Evolutionary conservation across 441 rosid genomes (phyloP), one percentile per base, ranked within the genome.

Genomic region (Croton laevigatus): DNA sequence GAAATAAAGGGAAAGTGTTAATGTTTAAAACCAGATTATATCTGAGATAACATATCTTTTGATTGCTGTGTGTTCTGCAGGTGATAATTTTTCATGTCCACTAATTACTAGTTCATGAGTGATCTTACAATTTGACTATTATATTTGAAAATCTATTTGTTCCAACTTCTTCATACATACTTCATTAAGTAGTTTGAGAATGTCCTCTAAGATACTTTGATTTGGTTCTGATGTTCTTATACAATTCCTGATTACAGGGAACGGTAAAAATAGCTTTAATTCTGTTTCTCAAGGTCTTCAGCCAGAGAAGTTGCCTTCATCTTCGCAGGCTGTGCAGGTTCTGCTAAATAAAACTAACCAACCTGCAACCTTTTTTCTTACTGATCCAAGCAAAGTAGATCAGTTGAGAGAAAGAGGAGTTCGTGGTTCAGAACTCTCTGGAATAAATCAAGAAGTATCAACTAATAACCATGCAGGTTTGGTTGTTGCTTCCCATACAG

Each of bases 321-420:
- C 91, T 73, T 81, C 86, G 16, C 90, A 79, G 74, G 71, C 87
- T 64, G 74, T 52, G 38, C 86, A 85, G 65, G 77, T 55, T 73
- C 78, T 70, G 53, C 74, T 77, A 60, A 80, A 78, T 65, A 86
- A 73, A 83, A 68, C 75, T 73, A 78, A 66, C 66, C 85, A 87
- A 72, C 72, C 75, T 61, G 78, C 85, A 49, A 37, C 70, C 8
- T 73, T 75, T 69, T 80, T 83, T 71, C 74, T 64, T 70, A 70
- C 86, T 71, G 83, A 81, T 75, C 85, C 86, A 74, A 80, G 80
- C 73, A 81, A 75, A 85, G 75, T 38, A 65, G 81, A 71, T 66
- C 73, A 62, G 44, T 81, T 85, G 81, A 85, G 86, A 83, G 87
- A 86, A 65, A 81, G 79, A 78, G 77, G 78, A 3, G 64, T 73